These are phyloP conservation scores for Rhizophagus clarus DNA, from an alignment of 192 early-diverging fungal species.

Conservation along the genomic window DNA sequence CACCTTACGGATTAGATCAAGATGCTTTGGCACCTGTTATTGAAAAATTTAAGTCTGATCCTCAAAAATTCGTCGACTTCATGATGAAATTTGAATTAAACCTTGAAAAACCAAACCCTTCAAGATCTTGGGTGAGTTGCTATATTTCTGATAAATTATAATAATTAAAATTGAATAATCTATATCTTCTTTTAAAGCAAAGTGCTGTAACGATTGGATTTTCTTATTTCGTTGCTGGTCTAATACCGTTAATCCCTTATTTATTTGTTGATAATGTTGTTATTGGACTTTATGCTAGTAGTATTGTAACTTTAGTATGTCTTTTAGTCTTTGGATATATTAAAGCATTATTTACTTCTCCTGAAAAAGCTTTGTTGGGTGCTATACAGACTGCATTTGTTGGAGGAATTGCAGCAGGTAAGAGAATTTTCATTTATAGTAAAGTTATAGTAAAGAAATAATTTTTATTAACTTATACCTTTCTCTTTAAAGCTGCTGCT, in stretches of 20 bases:
- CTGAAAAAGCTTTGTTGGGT: constrained; percentile 39
- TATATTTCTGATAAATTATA: not conserved
- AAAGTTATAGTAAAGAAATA: too few relatives aligned
- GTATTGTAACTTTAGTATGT: constrained; percentile 52
- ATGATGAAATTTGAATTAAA: constrained; percentile 73
- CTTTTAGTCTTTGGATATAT: constrained; percentile 62
- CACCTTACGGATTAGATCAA: constrained; percentile 59
- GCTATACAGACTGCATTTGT: constrained; percentile 53
- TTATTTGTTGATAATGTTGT: constrained; percentile 42
- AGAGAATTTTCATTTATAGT: too few relatives aligned
- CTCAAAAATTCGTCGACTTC: constrained; percentile 65
- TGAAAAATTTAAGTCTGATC: constrained; percentile 47
- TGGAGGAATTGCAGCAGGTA: constrained; percentile 49
- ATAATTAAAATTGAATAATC: too few relatives aligned
- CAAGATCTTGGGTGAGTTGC: constrained; percentile 50
- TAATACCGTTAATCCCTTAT: constrained; percentile 67
- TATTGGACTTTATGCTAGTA: constrained; percentile 51
- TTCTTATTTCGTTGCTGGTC: constrained; percentile 64
- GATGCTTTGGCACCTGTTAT: constrained; percentile 55
- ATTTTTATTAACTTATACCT: too few relatives aligned
- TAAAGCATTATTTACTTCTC: constrained; percentile 53
- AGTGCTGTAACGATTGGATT: constrained; percentile 59
- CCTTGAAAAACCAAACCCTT: constrained; percentile 57
- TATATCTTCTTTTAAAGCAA: constrained; percentile 36
- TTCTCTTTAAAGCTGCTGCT: too few relatives aligned